A percentile compares a stretch with the other conserved stretches of the same genome.
Evolutionary conservation across 805 yeast species (phyloP).

Genomic region (Peterozyma toletana): DNA sequence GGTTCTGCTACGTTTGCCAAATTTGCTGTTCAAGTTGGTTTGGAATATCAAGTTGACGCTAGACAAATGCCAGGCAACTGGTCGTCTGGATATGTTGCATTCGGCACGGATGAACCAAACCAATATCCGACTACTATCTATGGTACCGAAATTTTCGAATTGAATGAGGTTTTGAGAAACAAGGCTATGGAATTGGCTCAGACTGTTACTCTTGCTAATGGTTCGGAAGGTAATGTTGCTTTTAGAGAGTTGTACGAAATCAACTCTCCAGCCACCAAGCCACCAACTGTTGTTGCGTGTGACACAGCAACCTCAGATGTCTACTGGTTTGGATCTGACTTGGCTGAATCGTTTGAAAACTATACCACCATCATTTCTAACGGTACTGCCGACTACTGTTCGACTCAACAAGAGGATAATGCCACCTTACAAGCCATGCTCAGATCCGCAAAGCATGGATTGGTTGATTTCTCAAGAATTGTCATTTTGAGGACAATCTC

Average conservation of each 20-base stretch:
- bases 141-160: constrained; percentile 61
- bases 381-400: constrained; percentile 50
- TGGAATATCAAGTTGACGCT: constrained; percentile 53
- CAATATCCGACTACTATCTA: constrained; percentile 47
- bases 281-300: constrained; percentile 44
- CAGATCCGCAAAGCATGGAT: constrained; percentile 45
- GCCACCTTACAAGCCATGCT: constrained; percentile 55
- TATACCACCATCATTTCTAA: constrained; percentile 45
- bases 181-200: constrained; percentile 47
- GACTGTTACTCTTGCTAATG: constrained; percentile 34
- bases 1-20: constrained; percentile 57
- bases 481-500: constrained; percentile 56
- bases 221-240: constrained; percentile 33
- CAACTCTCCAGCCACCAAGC: constrained; percentile 39
- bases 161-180: constrained; percentile 52
- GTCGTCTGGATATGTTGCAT: constrained; percentile 54
- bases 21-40: constrained; percentile 54
- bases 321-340: constrained; percentile 47
- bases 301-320: constrained; percentile 56
- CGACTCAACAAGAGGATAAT: constrained; percentile 63
- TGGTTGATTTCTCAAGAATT: constrained; percentile 50
- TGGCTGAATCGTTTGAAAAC: constrained; percentile 43
- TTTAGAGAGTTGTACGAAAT: constrained; percentile 40
- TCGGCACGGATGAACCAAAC: constrained; percentile 41
- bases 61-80: constrained; percentile 43